Evolutionary conservation across 352 stramenopile genomes (phyloP).

Genomic region (Phytophthora melonis): DNA sequence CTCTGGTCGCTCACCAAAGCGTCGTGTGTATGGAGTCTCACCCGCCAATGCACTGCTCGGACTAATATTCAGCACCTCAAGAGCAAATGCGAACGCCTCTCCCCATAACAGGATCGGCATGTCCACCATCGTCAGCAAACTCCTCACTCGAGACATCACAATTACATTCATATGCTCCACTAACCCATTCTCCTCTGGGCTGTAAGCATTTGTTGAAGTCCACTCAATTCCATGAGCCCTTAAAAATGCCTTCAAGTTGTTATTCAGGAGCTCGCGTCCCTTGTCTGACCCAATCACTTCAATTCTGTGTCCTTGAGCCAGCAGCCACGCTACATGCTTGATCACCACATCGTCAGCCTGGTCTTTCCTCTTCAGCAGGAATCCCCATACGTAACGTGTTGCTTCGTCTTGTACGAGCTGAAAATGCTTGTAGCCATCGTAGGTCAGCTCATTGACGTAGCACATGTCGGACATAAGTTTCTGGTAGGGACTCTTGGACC

Average conservation of each 20-base stretch:
- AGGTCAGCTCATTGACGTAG: background rate
- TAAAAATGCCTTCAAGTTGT: background rate
- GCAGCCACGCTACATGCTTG: background rate
- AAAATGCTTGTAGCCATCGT: slow-evolving; percentile 7
- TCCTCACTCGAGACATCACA: background rate
- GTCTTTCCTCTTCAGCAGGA: background rate
- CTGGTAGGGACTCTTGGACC: background rate
- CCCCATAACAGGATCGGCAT: background rate
- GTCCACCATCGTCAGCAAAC: background rate
- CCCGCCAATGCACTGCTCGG: background rate
- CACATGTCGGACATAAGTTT: slow-evolving; percentile 2
- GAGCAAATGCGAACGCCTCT: background rate
- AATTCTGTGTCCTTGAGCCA: background rate
- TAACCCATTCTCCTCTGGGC: background rate
- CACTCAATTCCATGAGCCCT: background rate
- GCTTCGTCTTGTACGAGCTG: background rate
- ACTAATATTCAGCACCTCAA: background rate
- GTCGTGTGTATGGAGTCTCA: slow-evolving; percentile 15
- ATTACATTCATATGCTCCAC: background rate
- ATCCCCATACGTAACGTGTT: background rate
- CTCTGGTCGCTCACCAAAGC: slow-evolving; percentile 9
- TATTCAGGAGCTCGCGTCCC: background rate
- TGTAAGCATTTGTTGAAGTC: background rate
- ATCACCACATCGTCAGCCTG: background rate
- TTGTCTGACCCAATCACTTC: background rate